A percentile compares a stretch with the other conserved stretches of the same genome.
Evolutionary conservation across 1,284 basidiomycete genomes (phyloP).

Genomic region (Puccinia polysora): DNA sequence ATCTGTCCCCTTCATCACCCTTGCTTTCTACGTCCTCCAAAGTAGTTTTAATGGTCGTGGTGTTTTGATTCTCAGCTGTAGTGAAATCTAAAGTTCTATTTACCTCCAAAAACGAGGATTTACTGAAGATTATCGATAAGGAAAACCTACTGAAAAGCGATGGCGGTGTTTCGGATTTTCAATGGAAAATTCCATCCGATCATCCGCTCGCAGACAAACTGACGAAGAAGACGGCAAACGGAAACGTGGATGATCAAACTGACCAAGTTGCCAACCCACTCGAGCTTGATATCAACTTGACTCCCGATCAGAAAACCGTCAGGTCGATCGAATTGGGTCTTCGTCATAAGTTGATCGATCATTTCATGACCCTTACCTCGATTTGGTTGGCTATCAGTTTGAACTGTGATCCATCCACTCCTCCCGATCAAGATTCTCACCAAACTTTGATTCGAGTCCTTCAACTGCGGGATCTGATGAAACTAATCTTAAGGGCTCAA

Average conservation of each 20-base stretch:
- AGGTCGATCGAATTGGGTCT: not conserved
- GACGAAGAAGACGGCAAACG: not conserved
- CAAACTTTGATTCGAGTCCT: slow-evolving; percentile 4
- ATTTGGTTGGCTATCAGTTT: slow-evolving; percentile 4
- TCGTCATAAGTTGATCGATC: not conserved
- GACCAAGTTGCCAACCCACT: not conserved
- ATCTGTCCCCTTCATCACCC: too few species aligned
- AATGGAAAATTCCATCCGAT: slow-evolving; percentile 14
- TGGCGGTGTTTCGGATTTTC: slow-evolving; percentile 3
- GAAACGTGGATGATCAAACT: not conserved
- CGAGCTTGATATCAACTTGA: not conserved
- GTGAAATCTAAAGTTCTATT: slow-evolving; percentile 24
- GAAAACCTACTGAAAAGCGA: not conserved
- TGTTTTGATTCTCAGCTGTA: slow-evolving; percentile 3
- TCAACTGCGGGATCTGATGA: not conserved
- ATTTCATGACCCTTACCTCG: slow-evolving; percentile 2
- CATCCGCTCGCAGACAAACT: not conserved
- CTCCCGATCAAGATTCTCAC: not conserved
- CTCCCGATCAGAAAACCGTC: not conserved
- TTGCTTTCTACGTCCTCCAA: not conserved
- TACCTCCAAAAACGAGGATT: slow-evolving; percentile 17
- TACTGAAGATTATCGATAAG: slow-evolving; percentile 14
- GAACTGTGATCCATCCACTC: not conserved
- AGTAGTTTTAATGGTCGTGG: not conserved
- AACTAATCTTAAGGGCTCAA: slow-evolving; percentile 15